Conservation (phyloP, 1,139 yeast species). For the Kodamaea alishanica region DNA sequence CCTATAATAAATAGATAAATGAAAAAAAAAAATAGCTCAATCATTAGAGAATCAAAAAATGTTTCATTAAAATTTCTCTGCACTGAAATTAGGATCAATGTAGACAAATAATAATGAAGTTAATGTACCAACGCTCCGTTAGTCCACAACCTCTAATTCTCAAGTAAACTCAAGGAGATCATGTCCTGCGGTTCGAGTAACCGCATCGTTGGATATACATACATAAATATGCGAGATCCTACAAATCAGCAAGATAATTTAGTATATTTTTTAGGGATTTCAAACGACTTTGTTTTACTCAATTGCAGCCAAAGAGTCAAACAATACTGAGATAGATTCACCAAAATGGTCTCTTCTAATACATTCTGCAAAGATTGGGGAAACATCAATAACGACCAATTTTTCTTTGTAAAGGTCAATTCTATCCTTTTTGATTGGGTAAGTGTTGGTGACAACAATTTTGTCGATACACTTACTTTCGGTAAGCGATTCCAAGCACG, state of each 20-base stretch:
- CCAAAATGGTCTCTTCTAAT: slow-evolving; percentile 98
- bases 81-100: neutral
- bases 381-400: slow-evolving; percentile 84
- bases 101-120: slow-evolving; percentile 8
- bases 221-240: neutral
- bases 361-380: slow-evolving; percentile 95
- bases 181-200: slow-evolving; percentile 57
- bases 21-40: no score
- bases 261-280: no score
- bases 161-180: slow-evolving; percentile 20
- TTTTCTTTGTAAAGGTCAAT: slow-evolving; percentile 54
- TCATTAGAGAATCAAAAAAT: neutral
- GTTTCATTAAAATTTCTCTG: slow-evolving; percentile 1
- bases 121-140: slow-evolving; percentile 64
- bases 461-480: slow-evolving; percentile 78
- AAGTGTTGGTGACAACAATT: slow-evolving; percentile 93
- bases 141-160: slow-evolving; percentile 40
- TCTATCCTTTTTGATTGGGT: slow-evolving; percentile 71
- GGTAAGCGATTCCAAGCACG: slow-evolving; percentile 76
- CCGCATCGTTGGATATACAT: slow-evolving; percentile 51
- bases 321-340: slow-evolving; percentile 87
- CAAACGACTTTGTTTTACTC: slow-evolving; percentile 26
- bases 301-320: slow-evolving; percentile 76
- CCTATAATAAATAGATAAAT: no score
- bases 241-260: neutral